A percentile compares a stretch with the other conserved stretches of the same genome.
These are phyloP conservation scores for Micromonas pusilla DNA, from an alignment of 139 green algal genomes.

Conservation along the genomic window DNA sequence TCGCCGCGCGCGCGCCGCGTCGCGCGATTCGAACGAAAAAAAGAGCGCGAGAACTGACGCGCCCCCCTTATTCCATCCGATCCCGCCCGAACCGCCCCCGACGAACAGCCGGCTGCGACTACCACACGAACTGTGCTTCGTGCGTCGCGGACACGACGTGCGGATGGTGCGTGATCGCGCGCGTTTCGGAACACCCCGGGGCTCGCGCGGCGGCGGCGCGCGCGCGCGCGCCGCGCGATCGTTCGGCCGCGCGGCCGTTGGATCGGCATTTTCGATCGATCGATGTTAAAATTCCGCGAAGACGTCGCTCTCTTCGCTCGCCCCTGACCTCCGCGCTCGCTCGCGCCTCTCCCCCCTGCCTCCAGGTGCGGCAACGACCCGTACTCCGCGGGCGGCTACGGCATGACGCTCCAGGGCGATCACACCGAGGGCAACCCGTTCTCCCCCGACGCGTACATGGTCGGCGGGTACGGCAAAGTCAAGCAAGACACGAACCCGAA, in stretches of 20 bases:
- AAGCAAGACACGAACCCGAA: background rate
- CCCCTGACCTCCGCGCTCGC: background rate
- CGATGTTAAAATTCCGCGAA: background rate
- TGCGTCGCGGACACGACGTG: constrained; percentile 26
- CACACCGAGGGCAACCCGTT: constrained; percentile 25
- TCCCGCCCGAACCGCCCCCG: too few species aligned
- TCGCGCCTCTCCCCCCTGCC: background rate
- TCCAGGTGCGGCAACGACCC: constrained; percentile 24
- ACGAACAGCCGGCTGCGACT: constrained; percentile 16
- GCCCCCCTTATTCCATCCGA: too few species aligned
- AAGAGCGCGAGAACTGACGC: background rate
- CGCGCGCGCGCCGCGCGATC: too few species aligned
- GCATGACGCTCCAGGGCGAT: constrained; percentile 14
- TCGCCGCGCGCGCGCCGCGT: background rate
- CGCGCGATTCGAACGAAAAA: background rate
- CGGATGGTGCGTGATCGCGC: constrained; percentile 16
- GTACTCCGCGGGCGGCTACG: constrained; percentile 20
- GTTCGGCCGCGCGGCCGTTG: too few species aligned
- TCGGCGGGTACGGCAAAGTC: constrained; percentile 9
- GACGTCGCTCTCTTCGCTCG: background rate
- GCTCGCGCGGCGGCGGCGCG: too few species aligned
- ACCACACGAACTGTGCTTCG: constrained; percentile 29
- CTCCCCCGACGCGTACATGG: constrained; percentile 3
- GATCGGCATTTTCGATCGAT: background rate
- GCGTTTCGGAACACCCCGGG: too few species aligned